Base-by-base conservation (phyloP, 192 early-diverging fungal species). In the Coemansia sp. region DNA sequence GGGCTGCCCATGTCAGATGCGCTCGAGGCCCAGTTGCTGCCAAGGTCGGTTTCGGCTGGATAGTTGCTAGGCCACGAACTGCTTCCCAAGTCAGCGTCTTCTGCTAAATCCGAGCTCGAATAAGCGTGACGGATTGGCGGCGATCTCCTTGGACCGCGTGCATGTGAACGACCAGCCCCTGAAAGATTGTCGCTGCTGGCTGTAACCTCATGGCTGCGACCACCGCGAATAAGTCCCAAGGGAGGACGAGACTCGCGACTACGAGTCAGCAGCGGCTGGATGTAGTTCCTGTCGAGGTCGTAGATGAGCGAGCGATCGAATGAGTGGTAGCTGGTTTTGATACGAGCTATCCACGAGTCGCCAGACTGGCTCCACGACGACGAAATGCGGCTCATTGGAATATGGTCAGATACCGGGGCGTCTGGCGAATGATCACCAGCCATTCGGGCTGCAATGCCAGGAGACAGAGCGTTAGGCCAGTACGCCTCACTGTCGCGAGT, bases 261-360 rank as follows among this genome's bases (percentile, higher is more conserved):
- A 10, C 64, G 67, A 3, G 66, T 76, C 44, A 82, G 72, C 36
- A 82, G 46, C 24, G 80, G 80, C 69, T 71, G 80, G 27, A 82
- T 70, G 44, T 82, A 82, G 63, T 82, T 50, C 40, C 62, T 61
- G 72, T 82, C 80, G 52, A 82, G 47, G 58, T 82, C 80, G 47
- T 74, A 74, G 10, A 82, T 71, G 49, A 82, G 66, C 34, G 80
- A 82, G 36, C 80, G 75, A 31, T 82, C 80, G 27, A 82, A 53
- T 13, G 80, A 82, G 5, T 67, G 67, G 66, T 77, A 82, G 72
- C 75, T 78, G 75, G 46, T 70, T 24, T 69, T 70, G 58, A 82
- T 82, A 7, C 80, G 75, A 36, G 75, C 40, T 27, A 78, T 7
- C 80, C 80, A 82, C 4, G 72, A 72, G 41, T 73, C 70, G 50